phyloP scores from a whole-genome alignment of 331 rosid species.

The Dryas integrifolia region DNA sequence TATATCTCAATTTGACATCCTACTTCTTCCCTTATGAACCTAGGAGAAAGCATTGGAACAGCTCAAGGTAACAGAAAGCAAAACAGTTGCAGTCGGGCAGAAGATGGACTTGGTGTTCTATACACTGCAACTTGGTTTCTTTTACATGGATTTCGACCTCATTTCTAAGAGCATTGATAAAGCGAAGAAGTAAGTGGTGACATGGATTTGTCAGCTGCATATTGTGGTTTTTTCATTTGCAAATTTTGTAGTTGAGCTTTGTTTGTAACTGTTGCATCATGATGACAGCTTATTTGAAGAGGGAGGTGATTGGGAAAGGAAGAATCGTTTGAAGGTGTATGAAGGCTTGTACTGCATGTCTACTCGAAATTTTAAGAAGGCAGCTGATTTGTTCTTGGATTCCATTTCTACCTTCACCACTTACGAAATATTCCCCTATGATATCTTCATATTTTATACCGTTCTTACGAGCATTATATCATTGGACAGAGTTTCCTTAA shows the following conservation, averaged over 20 bases:
- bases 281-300: slow-evolving; percentile 84
- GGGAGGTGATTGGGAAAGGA: slow-evolving; percentile 99
- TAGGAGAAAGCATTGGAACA: slow-evolving; percentile 93
- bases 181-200: slow-evolving; percentile 62
- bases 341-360: slow-evolving; percentile 92
- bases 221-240: slow-evolving; percentile 18
- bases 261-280: slow-evolving; percentile 27
- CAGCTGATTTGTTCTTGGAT: slow-evolving; percentile 80
- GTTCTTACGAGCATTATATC: slow-evolving; percentile 89
- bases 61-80: slow-evolving; percentile 84
- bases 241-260: slow-evolving; percentile 13
- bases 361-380: slow-evolving; percentile 85
- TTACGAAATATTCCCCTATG: slow-evolving; percentile 82
- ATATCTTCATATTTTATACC: slow-evolving; percentile 84
- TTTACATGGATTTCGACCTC: slow-evolving; percentile 95
- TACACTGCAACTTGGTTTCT: slow-evolving; percentile 86
- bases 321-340: slow-evolving; percentile 84
- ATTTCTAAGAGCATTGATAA: slow-evolving; percentile 91
- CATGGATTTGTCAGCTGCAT: slow-evolving; percentile 4
- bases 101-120: slow-evolving; percentile 93
- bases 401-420: slow-evolving; percentile 93
- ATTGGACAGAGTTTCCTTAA: slow-evolving; percentile 87
- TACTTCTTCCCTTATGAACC: slow-evolving; percentile 27
- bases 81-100: slow-evolving; percentile 93
- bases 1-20: slow-evolving; percentile 14